Base-by-base conservation (phyloP, 129 eudicot species). In the Helianthus tuberosus region DNA sequence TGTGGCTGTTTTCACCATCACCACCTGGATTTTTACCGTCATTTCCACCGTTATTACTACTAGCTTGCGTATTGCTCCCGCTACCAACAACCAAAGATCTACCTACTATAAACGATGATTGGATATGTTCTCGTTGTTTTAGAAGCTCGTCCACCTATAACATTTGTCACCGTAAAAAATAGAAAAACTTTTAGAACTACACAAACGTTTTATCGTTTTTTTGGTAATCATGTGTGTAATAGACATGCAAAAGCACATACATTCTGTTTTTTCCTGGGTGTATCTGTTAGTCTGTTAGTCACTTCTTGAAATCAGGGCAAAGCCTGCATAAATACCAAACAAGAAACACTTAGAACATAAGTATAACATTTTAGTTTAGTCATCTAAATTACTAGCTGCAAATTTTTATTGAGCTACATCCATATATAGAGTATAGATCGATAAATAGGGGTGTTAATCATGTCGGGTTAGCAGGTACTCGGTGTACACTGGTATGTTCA, bases 91-190 rank as follows among this genome's bases (percentile, higher is more conserved):
- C 71, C 52, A 86, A 69, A 10, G 93, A 68, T 66, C 89, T 88
- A 5, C 72, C 65, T 36, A 86, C 91, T 9, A 89, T 90, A 78
- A 93, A 90, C 1, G 96, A 72, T 25, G 98, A 93, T 55, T 88
- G 98, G 76, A 93, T 83, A 59, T 47, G 77, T 65, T 90, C 98
- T 67, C 98, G 76, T 77, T 86, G 85, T 85, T 93, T 90, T 29
- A 93, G 83, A 81, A 93, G 91, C 80, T 90, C 98, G 23, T 93
- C 98, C 38, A 93, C 98, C 98, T 93, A 87, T 74, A 39, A 39
- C 0, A 7, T 20, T 3, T 20, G 5, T 39, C 52, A 15, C 36
- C 64, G 3, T 4, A 57, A 57, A 57, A 17, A 15, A 15, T 15
- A 17, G 5, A 54, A 54, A 53, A 53, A 53, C 29, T 6, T 50